Percentiles rank a stretch among this genome's conserved stretches.
phyloP scores from a whole-genome alignment of 306 rosid species.

The Castanea crenata region DNA sequence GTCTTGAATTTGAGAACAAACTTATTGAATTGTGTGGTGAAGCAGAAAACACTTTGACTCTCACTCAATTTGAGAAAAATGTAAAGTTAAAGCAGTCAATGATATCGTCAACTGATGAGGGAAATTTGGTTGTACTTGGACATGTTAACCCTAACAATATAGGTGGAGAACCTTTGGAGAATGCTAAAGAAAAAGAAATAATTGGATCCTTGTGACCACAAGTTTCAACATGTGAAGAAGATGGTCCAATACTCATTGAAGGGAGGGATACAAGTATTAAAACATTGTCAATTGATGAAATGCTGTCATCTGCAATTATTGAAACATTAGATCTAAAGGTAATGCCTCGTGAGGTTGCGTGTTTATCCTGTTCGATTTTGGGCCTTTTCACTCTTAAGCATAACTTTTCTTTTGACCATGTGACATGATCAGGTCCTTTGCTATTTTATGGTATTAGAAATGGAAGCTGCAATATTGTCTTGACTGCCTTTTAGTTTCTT shows the following conservation, averaged over 20 bases:
- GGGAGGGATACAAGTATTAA: too few species aligned
- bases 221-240: constrained; percentile 23
- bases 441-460: background rate
- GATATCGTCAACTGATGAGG: constrained; percentile 25
- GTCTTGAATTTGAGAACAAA: constrained; percentile 50
- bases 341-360: constrained; percentile 3
- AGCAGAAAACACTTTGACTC: constrained; percentile 33
- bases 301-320: constrained; percentile 11
- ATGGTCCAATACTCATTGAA: too few species aligned
- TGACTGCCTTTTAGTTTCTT: background rate
- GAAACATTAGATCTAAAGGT: constrained; percentile 46
- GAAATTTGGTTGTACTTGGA: constrained; percentile 22
- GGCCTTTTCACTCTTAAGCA: background rate
- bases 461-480: background rate
- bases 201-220: constrained; percentile 51
- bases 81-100: constrained; percentile 32
- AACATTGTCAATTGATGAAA: too few species aligned
- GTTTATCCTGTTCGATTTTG: background rate
- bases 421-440: background rate
- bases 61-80: constrained; percentile 43
- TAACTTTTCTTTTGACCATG: background rate
- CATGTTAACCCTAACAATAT: constrained; percentile 17
- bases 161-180: constrained; percentile 21
- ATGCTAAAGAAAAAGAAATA: constrained; percentile 46
- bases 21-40: constrained; percentile 45